Conservation (phyloP, 768 basidiomycete genomes). For the Jaapia argillacea region DNA sequence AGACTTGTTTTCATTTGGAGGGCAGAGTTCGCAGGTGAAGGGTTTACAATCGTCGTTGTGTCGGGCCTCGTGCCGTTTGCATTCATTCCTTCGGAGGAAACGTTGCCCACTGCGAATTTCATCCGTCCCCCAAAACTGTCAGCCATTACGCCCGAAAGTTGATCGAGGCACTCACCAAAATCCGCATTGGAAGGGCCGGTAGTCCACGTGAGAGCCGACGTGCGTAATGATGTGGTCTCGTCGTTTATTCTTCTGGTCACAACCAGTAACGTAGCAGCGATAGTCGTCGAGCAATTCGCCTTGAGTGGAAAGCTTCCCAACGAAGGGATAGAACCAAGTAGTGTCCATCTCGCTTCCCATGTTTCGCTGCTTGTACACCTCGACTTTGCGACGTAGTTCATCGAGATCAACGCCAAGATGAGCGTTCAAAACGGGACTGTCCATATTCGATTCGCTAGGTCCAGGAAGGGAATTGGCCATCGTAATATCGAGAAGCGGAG, state of each 20-base stretch:
- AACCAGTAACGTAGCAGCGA: slow-evolving; percentile 60
- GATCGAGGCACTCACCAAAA: slow-evolving; percentile 39
- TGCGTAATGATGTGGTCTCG: slow-evolving; percentile 70
- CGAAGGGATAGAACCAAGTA: slow-evolving; percentile 56
- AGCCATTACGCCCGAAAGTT: background rate
- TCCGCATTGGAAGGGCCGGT: slow-evolving; percentile 54
- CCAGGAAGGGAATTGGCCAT: slow-evolving; percentile 5
- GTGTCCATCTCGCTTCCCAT: slow-evolving; percentile 53
- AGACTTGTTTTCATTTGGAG: slow-evolving; percentile 28
- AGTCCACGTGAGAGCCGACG: slow-evolving; percentile 62
- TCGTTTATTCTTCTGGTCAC: slow-evolving; percentile 59
- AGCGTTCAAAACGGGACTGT: slow-evolving; percentile 48
- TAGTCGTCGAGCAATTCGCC: slow-evolving; percentile 52
- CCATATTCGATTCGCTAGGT: slow-evolving; percentile 6
- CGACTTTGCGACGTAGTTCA: slow-evolving; percentile 45
- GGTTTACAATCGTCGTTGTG: slow-evolving; percentile 46
- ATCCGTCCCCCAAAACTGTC: slow-evolving; percentile 6
- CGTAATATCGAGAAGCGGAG: no score
- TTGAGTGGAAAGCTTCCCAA: slow-evolving; percentile 48
- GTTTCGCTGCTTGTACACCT: slow-evolving; percentile 41
- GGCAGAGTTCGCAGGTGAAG: slow-evolving; percentile 47
- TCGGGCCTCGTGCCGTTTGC: slow-evolving; percentile 63
- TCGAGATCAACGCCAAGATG: slow-evolving; percentile 48
- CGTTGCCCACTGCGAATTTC: slow-evolving; percentile 35
- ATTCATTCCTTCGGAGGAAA: slow-evolving; percentile 69